Evolutionary conservation across 768 basidiomycete species (phyloP), one percentile per base, ranked within the genome.

Genomic region (Boletus rufocinnamomeus): DNA sequence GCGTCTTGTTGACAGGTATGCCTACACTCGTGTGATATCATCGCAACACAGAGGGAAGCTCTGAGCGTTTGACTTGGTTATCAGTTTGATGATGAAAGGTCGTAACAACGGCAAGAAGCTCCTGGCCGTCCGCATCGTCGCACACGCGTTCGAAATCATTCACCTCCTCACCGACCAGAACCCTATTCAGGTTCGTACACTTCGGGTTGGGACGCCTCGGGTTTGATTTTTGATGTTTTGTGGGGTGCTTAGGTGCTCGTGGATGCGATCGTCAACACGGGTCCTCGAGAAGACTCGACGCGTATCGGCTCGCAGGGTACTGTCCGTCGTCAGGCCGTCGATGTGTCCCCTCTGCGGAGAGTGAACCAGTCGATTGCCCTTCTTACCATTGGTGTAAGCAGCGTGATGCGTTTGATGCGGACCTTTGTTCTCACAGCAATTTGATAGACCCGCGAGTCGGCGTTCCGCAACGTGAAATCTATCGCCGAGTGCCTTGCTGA

Each of bases 51-150:
- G 47, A 28, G 44, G 34, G 23, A 46, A 32, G 30, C 34, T 17
- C 54, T 60, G 30, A 63, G 25, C 19, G 19, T 37, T 51, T 27
- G 21, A 53, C 35, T 30, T 52, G 56, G 14, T n/a, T 13, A 34
- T 23, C 30, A 96, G 94, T 77, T 80, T 99, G 75, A 99, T 99
- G 97, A 99, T 99, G 97, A 97, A 98, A 82, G 97, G 97, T 61
- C 95, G 97, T 79, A 99, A 98, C 88, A 98, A 95, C 80, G 97
- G 97, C 74, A 98, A 98, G 84, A 98, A 98, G 81, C 88, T 98
- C 75, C 80, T 99, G 77, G 89, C 97, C 70, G 93, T 99, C 77
- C 94, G 97, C 79, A 99, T 99, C 71, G 97, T 99, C 72, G 92
- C 94, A 59, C 97, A 99, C 78, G 92, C 97, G 37, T 99, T 99